Base-by-base conservation (phyloP, 2,329 filamentous ascomycete genomes). In the Saccharata proteae region DNA sequence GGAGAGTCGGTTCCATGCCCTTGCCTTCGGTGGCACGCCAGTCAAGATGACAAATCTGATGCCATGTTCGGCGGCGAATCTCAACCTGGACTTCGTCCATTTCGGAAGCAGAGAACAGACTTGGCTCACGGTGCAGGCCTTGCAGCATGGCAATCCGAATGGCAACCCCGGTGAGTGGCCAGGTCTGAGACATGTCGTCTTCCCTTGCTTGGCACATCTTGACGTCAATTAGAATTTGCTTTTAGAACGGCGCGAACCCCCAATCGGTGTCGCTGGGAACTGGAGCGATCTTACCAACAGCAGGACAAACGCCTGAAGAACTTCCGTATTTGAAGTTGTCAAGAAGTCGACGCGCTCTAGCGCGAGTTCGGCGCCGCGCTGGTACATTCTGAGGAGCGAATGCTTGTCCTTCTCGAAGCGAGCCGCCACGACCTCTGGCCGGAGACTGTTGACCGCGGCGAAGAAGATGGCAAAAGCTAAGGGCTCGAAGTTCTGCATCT, bases 141-240 rank as follows among this genome's bases (percentile, higher is more conserved):
- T 55, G 52, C 15, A 52, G 48, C 15, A 57, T 29, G 4, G 48
- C 52, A 19, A 57, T 54, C 9, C 54, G 45, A 15, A 49, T 48
- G 18, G 51, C 52, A n/a, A 54, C 40, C 12, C 52, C 54, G 6
- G 55, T 43, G 10, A 57, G 39, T 4, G 52, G 47, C 52, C 53
- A 57, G 9, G 51, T 49, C 40, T 54, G 55, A 6, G 52, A 47
- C 49, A 56, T 56, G 20, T 55, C 51, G 26, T 56, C 52, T 38
- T 56, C 54, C 30, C 44, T 46, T 2, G 48, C 53, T 17, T 55
- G 53, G 23, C 52, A 54, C 5, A 49, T 55, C 21, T 40, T n/a
- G 18, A 16, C 26, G 4, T 6, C 10, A 30, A 16, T 13, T 20
- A 32, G 24, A n/a, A 13, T 8, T 2, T 3, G 6, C 21, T 10